Evolutionary conservation across 805 yeast species (phyloP).

Genomic region (Pichia cephalocereana): DNA sequence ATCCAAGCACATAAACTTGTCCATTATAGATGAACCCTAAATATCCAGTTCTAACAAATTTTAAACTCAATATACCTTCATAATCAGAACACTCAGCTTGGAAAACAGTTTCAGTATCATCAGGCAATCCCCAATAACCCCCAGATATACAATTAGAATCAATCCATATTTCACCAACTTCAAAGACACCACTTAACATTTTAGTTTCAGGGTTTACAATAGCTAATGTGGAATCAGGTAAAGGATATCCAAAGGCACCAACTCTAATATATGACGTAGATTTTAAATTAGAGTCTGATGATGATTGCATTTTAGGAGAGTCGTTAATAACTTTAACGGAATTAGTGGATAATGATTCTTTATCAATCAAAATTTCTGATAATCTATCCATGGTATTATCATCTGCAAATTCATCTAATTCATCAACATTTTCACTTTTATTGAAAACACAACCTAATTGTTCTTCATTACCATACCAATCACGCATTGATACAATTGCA

Average conservation of each 20-base stretch:
- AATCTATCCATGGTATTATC: slow-evolving; percentile 30
- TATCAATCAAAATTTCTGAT: slow-evolving; percentile 64
- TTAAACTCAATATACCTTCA: slow-evolving; percentile 60
- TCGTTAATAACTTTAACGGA: slow-evolving; percentile 57
- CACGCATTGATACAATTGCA: slow-evolving; percentile 83
- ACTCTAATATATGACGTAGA: slow-evolving; percentile 47
- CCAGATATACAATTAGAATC: slow-evolving; percentile 88
- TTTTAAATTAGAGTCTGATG: slow-evolving; percentile 10
- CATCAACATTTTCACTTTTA: slow-evolving; percentile 22
- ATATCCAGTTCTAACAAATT: slow-evolving; percentile 82
- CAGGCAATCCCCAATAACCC: slow-evolving; percentile 70
- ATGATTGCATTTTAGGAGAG: slow-evolving; percentile 43
- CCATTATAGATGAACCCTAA: slow-evolving; percentile 86
- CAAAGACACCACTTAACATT: slow-evolving; percentile 59
- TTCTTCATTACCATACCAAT: slow-evolving; percentile 73
- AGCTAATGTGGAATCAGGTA: slow-evolving; percentile 90
- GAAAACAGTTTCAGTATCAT: slow-evolving; percentile 64
- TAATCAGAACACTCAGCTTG: slow-evolving; percentile 75
- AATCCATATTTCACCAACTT: slow-evolving; percentile 97
- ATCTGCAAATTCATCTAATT: slow-evolving; percentile 11
- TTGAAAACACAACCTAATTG: slow-evolving; percentile 43
- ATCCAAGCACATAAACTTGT: slow-evolving; percentile 77
- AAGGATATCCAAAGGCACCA: slow-evolving; percentile 89
- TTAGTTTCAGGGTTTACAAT: slow-evolving; percentile 91
- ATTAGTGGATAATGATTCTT: slow-evolving; percentile 63